Conservation (phyloP, 345 rosid genomes). For the Xanthoceras sorbifolium region DNA sequence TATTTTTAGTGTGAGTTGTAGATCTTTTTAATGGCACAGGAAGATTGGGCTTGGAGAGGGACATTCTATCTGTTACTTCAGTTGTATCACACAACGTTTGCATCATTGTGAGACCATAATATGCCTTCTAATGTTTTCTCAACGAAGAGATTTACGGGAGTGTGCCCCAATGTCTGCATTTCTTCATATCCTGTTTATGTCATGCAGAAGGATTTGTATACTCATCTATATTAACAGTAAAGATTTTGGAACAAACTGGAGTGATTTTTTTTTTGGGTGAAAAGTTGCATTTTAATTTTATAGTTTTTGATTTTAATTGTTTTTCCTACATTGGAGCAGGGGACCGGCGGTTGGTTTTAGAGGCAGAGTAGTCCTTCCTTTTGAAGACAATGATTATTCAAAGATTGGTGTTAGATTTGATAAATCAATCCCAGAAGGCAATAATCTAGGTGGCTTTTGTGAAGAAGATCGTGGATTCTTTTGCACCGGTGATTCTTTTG, state of each 20-base stretch:
- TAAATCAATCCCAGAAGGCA: constrained; percentile 81
- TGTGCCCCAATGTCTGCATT: not conserved
- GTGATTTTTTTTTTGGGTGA: not conserved
- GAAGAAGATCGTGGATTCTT: constrained; percentile 92
- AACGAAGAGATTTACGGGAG: not conserved
- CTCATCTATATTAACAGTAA: not conserved
- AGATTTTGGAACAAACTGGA: not conserved
- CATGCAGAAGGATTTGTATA: too few species aligned
- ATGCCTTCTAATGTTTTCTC: not conserved
- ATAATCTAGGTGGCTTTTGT: constrained; percentile 90
- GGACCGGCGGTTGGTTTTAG: constrained; percentile 79
- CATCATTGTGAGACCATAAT: not conserved
- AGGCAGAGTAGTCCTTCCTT: constrained; percentile 90
- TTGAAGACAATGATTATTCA: constrained; percentile 85
- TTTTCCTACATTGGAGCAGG: constrained; percentile 38
- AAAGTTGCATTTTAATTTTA: not conserved
- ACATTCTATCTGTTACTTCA: too few species aligned
- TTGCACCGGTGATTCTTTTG: constrained; percentile 65
- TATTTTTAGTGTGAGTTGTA: not conserved
- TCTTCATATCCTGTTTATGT: not conserved
- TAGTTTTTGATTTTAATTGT: not conserved
- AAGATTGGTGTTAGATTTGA: constrained; percentile 97
- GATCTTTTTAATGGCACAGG: not conserved
- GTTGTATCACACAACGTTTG: not conserved
- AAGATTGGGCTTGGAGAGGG: too few species aligned